Percentiles rank a stretch among this genome's conserved stretches.
phyloP scores from a whole-genome alignment of 192 early-diverging fungal species.

The Backusella parvicylindrica region DNA sequence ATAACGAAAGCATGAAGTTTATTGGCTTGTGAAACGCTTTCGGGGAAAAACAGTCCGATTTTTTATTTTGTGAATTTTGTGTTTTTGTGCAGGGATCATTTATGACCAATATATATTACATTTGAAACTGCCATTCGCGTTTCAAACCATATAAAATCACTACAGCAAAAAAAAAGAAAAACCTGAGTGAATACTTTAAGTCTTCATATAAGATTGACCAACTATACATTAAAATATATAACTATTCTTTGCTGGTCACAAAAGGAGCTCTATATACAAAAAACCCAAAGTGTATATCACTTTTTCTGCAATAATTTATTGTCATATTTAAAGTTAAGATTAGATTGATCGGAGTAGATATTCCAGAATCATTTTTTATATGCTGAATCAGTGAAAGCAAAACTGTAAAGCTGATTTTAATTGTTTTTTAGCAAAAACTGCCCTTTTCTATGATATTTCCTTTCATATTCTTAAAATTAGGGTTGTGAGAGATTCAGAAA shows the following conservation, averaged over 20 bases:
- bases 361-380: too few relatives aligned
- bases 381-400: too few relatives aligned
- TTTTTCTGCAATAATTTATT: too few relatives aligned
- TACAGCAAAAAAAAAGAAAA: not conserved
- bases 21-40: constrained; percentile 7
- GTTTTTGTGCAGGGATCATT: not conserved
- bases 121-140: not conserved
- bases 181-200: not conserved
- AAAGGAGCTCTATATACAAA: not conserved
- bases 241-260: not conserved
- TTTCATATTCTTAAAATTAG: too few relatives aligned
- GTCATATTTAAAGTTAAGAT: too few relatives aligned
- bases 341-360: too few relatives aligned
- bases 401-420: too few relatives aligned
- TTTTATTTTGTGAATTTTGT: not conserved
- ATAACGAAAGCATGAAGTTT: not conserved
- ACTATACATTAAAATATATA: not conserved
- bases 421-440: too few relatives aligned
- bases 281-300: too few relatives aligned
- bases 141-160: not conserved
- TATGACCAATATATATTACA: not conserved
- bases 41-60: not conserved
- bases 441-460: too few relatives aligned
- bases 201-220: not conserved
- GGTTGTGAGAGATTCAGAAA: too few relatives aligned